Evolutionary conservation across 2,329 filamentous ascomycete species (phyloP), one percentile per base, ranked within the genome.

Genomic region (Aspergillus pseudoviridinutans): DNA sequence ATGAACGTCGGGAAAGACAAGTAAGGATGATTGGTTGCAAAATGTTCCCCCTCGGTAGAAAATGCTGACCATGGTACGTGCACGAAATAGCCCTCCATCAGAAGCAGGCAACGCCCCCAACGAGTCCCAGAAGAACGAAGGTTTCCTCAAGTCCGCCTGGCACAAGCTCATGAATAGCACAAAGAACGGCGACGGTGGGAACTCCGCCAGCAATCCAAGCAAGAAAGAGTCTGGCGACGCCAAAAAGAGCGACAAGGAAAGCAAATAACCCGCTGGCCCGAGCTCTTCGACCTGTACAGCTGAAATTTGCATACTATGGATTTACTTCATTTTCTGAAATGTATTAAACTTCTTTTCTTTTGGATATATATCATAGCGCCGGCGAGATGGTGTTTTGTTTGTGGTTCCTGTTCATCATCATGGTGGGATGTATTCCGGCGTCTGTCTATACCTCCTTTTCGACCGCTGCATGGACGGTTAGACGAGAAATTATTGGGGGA

Each of bases 61-160:
- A 25, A 59, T 56, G 44, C 51, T 63, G 53, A 55, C 53, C 50
- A 49, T 25, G 20, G 3, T 7, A 46, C 22, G 22, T 46, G n/a
- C 3, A 4, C 42, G 8, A 14, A 24, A 24, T 46, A 70, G 68
- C 55, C 55, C 68, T 56, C 58, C 66, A 25, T 61, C 70, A 25
- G 55, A 55, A 4, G 35, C 54, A 27, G 54, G 59, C 35, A 35
- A 35, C 32, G 50, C 53, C 28, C 50, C 63, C n/a, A 64, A 64
- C 29, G 74, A 80, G 27, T 78, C 81, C 0, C 88, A 93, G 73
- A 88, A 89, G 76, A 86, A 89, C 68, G 92, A 97, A 74, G 91
- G 93, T 2, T 96, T 97, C 70, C 78, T 97, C 59, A 97, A 94
- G 79, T 91, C 88, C 46, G 87, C 95, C 63, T 97, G 93, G 93